Percentiles rank a stretch among this genome's conserved stretches.
These are phyloP conservation scores for Neurospora tetraspora DNA, from an alignment of 495 filamentous ascomycete species.

Conservation along the genomic window DNA sequence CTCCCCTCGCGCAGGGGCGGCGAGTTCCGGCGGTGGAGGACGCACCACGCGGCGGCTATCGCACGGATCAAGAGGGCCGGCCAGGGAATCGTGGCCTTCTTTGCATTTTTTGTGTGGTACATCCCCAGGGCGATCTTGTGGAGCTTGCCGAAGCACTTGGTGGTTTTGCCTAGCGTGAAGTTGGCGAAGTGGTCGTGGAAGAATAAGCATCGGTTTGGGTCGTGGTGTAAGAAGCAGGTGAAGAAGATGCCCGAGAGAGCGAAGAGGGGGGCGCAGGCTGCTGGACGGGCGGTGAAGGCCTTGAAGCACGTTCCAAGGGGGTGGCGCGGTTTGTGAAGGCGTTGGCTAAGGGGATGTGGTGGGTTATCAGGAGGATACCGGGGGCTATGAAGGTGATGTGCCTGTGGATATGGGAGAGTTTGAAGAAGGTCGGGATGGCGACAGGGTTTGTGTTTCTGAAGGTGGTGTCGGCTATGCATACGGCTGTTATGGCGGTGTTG, in stretches of 20 bases:
- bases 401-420: constrained; percentile 23
- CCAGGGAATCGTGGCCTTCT: constrained; percentile 12
- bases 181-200: constrained; percentile 16
- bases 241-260: constrained; percentile 17
- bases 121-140: constrained; percentile 22
- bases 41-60: constrained; percentile 13
- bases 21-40: constrained; percentile 20
- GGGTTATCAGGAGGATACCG: constrained; percentile 21
- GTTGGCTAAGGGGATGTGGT: constrained; percentile 9
- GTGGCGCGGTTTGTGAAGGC: constrained; percentile 12
- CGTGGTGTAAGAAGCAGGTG: constrained; percentile 16
- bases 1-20: constrained; percentile 22
- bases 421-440: constrained; percentile 18
- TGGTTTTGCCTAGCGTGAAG: constrained; percentile 18
- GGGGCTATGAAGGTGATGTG: constrained; percentile 15
- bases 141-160: constrained; percentile 18
- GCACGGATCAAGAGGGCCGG: constrained; percentile 11
- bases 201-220: constrained; percentile 13
- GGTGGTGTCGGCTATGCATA: constrained; percentile 26
- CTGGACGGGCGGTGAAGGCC: constrained; percentile 6
- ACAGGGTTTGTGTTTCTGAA: constrained; percentile 17
- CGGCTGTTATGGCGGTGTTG: constrained; percentile 22
- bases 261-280: constrained; percentile 9
- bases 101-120: constrained; percentile 18
- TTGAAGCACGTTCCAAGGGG: constrained; percentile 13